Evolutionary conservation across 2,329 filamentous ascomycete genomes (phyloP).

Genomic region (Epichloe glyceriae): DNA sequence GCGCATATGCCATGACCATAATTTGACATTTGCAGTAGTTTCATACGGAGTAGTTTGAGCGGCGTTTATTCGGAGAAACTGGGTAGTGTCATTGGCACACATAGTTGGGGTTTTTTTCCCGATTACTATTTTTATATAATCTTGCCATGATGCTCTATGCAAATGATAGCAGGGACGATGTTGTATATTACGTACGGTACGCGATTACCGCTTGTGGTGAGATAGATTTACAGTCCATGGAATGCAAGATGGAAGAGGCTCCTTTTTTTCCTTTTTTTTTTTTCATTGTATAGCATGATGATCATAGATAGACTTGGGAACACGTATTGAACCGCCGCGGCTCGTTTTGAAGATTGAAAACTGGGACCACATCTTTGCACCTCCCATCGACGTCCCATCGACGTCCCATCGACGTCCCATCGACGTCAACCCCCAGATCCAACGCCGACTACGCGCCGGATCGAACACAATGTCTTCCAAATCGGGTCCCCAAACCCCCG

Average conservation of each 20-base stretch:
- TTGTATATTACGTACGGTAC: constrained; percentile 6
- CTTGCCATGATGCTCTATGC: constrained; percentile 2
- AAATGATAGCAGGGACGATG: neutral
- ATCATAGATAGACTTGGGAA: constrained; percentile 1
- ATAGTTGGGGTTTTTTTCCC: neutral
- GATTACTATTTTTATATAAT: constrained; percentile 1
- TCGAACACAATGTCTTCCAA: too few relatives aligned
- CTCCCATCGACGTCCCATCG: too few relatives aligned
- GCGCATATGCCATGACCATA: constrained; percentile 1
- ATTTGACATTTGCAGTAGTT: neutral
- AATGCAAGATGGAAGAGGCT: neutral
- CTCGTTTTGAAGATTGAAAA: neutral
- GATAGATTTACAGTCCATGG: neutral
- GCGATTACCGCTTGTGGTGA: neutral
- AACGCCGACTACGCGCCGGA: too few relatives aligned
- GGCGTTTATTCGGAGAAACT: constrained; percentile 5
- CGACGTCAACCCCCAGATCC: too few relatives aligned
- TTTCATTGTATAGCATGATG: constrained; percentile 1
- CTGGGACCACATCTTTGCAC: neutral
- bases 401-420: too few relatives aligned
- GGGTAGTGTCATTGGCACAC: constrained; percentile 1
- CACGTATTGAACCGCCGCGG: neutral
- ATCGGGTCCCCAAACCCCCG: too few relatives aligned
- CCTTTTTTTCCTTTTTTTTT: neutral
- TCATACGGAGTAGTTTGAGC: neutral